Percentiles rank a stretch among this genome's conserved stretches.
These are phyloP conservation scores for Penicillium maclennaniae DNA, from an alignment of 495 filamentous ascomycete species.

Conservation along the genomic window DNA sequence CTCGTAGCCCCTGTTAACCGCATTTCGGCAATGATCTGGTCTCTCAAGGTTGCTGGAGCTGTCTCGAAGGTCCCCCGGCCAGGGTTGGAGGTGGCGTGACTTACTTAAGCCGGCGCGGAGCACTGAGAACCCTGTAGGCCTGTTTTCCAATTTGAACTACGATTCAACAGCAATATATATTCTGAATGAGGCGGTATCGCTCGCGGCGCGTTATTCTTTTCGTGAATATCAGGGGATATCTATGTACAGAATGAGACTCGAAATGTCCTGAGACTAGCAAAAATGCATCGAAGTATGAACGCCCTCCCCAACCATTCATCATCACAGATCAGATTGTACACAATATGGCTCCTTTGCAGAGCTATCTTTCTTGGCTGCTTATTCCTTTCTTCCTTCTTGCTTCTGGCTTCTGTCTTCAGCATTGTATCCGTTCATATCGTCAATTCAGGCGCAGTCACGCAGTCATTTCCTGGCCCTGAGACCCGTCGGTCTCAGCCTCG, in stretches of 20 bases:
- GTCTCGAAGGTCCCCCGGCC: constrained; percentile 4
- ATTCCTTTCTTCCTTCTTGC: no score
- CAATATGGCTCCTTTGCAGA: constrained; percentile 15
- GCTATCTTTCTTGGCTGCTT: neutral
- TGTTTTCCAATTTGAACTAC: neutral
- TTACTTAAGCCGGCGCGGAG: constrained; percentile 13
- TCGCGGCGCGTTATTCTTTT: constrained; percentile 13
- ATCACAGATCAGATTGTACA: constrained; percentile 34
- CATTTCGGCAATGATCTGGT: constrained; percentile 26
- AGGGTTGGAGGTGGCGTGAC: neutral
- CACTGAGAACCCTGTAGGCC: neutral
- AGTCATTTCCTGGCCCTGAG: constrained; percentile 35
- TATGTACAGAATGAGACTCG: constrained; percentile 23
- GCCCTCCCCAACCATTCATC: constrained; percentile 31
- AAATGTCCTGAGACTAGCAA: constrained; percentile 21
- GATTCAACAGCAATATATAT: neutral
- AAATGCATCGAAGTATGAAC: constrained; percentile 34
- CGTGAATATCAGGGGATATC: constrained; percentile 20
- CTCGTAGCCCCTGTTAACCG: constrained; percentile 23
- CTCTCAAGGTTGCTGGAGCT: constrained; percentile 1
- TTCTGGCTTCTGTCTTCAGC: neutral
- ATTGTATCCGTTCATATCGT: neutral
- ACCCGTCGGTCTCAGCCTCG: constrained; percentile 36
- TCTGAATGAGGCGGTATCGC: neutral
- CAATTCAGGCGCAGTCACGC: constrained; percentile 31